These are phyloP conservation scores for Periglandula ipomoeae DNA, from an alignment of 2,329 filamentous ascomycete genomes.

Conservation along the genomic window DNA sequence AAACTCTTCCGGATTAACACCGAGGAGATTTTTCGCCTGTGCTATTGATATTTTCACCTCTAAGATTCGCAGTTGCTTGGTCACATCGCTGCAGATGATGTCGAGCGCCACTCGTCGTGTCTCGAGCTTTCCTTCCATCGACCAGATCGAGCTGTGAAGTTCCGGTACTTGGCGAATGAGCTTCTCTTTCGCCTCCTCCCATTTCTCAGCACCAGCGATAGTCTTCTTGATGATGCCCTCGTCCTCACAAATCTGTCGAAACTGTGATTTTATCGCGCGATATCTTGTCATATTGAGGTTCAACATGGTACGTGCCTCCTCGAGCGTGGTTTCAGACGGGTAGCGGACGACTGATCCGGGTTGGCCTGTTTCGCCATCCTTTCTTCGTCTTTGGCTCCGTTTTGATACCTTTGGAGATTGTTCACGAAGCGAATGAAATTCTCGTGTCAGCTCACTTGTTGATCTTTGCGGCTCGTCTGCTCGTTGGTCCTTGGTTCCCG, in stretches of 20 bases:
- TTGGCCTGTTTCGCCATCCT: conserved; percentile 50
- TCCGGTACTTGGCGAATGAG: conserved; percentile 57
- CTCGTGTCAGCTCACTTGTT: background rate
- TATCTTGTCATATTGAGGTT: conserved; percentile 56
- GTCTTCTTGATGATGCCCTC: conserved; percentile 67
- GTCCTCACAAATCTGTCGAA: conserved; percentile 61
- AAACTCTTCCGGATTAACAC: conserved; percentile 33
- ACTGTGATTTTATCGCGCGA: conserved; percentile 53
- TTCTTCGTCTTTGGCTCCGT: conserved; percentile 57
- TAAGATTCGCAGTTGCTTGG: conserved; percentile 62
- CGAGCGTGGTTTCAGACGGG: conserved; percentile 73
- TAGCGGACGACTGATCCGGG: conserved; percentile 64
- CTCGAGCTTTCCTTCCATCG: conserved; percentile 47
- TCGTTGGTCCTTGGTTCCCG: conserved; percentile 10
- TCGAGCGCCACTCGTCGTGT: conserved; percentile 63
- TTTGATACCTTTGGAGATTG: conserved; percentile 8
- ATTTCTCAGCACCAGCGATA: conserved; percentile 59
- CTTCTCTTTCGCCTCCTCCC: conserved; percentile 61
- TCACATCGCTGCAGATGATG: conserved; percentile 72
- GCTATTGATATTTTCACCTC: conserved; percentile 61
- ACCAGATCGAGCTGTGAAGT: conserved; percentile 52
- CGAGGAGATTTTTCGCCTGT: conserved; percentile 58
- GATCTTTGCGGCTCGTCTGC: conserved; percentile 6
- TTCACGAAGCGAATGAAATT: background rate
- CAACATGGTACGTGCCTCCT: conserved; percentile 65